A percentile compares a stretch with the other conserved stretches of the same genome.
Conservation (phyloP, 2,329 filamentous ascomycete genomes). For the Diaporthe batatas region DNA sequence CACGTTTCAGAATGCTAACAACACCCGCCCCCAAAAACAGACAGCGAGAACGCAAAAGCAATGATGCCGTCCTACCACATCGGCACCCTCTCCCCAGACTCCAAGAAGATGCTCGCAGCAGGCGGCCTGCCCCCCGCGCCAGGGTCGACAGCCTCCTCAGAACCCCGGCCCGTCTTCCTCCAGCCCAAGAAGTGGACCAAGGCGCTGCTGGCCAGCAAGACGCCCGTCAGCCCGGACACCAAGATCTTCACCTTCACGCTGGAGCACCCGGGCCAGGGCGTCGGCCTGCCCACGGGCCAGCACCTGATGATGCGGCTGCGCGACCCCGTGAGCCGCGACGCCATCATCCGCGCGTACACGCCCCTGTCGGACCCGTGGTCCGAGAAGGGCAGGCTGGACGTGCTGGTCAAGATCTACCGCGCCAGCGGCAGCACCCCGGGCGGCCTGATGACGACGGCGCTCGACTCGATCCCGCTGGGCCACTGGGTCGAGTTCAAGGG, state of each 20-base stretch:
- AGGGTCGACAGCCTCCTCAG: slow-evolving; percentile 4
- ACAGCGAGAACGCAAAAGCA: slow-evolving; percentile 89
- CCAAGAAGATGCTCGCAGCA: slow-evolving; percentile 64
- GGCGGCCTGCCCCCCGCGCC: slow-evolving; percentile 54
- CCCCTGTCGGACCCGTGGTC: slow-evolving; percentile 75
- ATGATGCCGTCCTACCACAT: slow-evolving; percentile 93
- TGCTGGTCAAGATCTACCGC: slow-evolving; percentile 88
- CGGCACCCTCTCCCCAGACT: slow-evolving; percentile 76
- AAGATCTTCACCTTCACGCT: slow-evolving; percentile 86
- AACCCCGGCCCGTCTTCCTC: slow-evolving; percentile 74
- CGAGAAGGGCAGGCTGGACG: slow-evolving; percentile 74
- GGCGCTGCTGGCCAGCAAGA: slow-evolving; percentile 76
- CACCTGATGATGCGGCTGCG: slow-evolving; percentile 87
- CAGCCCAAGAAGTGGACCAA: slow-evolving; percentile 80
- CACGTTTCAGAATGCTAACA: slow-evolving; percentile 42
- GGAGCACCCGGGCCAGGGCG: slow-evolving; percentile 75
- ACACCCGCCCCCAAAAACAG: slow-evolving; percentile 60
- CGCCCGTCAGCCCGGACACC: slow-evolving; percentile 80
- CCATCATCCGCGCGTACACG: slow-evolving; percentile 89
- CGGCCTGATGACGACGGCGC: slow-evolving; percentile 84
- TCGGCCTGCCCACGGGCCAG: slow-evolving; percentile 87
- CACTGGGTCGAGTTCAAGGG: slow-evolving; percentile 88
- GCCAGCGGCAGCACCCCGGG: slow-evolving; percentile 67
- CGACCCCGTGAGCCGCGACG: slow-evolving; percentile 77
- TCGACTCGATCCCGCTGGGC: slow-evolving; percentile 80